These are phyloP conservation scores for Cyberlindnera euphorbiae DNA, from an alignment of 805 yeast species.

Conservation along the genomic window DNA sequence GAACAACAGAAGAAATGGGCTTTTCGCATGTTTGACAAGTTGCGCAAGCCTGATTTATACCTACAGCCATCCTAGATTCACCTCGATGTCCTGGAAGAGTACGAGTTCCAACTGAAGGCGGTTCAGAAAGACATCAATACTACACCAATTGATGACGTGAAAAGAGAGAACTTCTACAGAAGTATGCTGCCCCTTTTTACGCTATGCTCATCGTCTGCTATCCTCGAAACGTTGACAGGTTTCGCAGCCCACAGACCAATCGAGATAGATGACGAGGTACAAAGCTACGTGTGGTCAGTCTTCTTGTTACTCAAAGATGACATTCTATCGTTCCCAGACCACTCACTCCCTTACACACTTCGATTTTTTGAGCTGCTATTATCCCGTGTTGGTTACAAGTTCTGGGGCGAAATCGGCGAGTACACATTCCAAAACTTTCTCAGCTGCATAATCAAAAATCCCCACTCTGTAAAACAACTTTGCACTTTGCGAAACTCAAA, in stretches of 20 bases:
- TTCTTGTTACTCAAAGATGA: conserved; percentile 42
- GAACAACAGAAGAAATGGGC: conserved; percentile 47
- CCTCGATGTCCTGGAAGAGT: conserved; percentile 49
- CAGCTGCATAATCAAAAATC: conserved; percentile 56
- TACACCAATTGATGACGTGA: conserved; percentile 32
- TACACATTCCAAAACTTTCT: conserved; percentile 50
- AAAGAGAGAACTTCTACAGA: conserved; percentile 46
- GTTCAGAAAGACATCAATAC: conserved; percentile 27
- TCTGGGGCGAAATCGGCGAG: conserved; percentile 56
- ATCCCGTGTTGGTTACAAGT: conserved; percentile 34
- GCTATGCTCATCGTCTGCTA: conserved; percentile 31
- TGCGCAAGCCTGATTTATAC: conserved; percentile 10
- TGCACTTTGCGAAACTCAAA: conserved; percentile 24
- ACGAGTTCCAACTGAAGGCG: conserved; percentile 36
- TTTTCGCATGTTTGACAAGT: conserved; percentile 25
- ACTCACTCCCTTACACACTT: conserved; percentile 42
- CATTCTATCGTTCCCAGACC: conserved; percentile 43
- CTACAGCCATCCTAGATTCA: conserved; percentile 25
- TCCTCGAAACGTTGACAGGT: conserved; percentile 25
- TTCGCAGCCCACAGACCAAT: conserved; percentile 27
- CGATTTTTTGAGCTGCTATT: conserved; percentile 45
- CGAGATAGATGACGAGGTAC: conserved; percentile 24
- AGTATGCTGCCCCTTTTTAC: conserved; percentile 33
- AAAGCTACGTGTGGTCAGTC: conserved; percentile 30
- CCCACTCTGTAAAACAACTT: conserved; percentile 39